Conservation (phyloP, 768 basidiomycete species). For the Fomitopsis pulvina region DNA sequence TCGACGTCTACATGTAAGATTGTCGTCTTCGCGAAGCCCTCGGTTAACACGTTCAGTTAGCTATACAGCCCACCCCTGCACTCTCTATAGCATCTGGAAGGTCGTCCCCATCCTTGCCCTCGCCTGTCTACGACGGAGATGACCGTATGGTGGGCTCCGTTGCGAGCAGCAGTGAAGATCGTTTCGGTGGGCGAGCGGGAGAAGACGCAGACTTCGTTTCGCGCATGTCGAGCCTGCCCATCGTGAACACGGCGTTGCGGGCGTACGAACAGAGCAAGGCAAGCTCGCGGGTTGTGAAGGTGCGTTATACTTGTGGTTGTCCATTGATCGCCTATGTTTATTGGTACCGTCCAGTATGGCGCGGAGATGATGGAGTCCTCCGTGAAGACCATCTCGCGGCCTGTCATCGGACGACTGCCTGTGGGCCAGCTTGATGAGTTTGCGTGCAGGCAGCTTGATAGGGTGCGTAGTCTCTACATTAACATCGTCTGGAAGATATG, state of each 20-base stretch:
- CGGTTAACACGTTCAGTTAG: conserved; percentile 9
- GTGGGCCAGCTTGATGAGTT: conserved; percentile 80
- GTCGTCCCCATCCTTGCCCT: conserved; percentile 25
- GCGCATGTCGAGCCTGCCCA: conserved; percentile 62
- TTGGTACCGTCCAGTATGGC: conserved; percentile 53
- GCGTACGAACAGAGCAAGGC: conserved; percentile 83
- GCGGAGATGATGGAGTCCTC: conserved; percentile 84
- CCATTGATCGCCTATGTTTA: conserved; percentile 1
- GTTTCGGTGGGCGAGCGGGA: conserved; percentile 9
- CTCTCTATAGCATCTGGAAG: conserved; percentile 26
- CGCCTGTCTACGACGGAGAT: conserved; percentile 16
- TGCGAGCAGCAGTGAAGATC: not conserved
- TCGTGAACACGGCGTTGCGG: conserved; percentile 65
- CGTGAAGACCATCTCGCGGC: conserved; percentile 72
- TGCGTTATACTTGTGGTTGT: conserved; percentile 24
- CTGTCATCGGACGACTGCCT: conserved; percentile 75
- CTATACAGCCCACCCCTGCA: conserved; percentile 30
- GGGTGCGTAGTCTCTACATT: conserved; percentile 39
- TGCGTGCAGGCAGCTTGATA: conserved; percentile 82
- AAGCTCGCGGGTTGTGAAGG: conserved; percentile 80
- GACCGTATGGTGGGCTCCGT: conserved; percentile 7
- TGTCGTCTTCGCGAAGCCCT: not conserved
- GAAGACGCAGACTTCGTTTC: conserved; percentile 36
- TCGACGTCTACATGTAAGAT: conserved; percentile 14
- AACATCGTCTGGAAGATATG: not conserved